phyloP scores from a whole-genome alignment of 2,329 filamentous ascomycete genomes.

The Trichoderma gracile region DNA sequence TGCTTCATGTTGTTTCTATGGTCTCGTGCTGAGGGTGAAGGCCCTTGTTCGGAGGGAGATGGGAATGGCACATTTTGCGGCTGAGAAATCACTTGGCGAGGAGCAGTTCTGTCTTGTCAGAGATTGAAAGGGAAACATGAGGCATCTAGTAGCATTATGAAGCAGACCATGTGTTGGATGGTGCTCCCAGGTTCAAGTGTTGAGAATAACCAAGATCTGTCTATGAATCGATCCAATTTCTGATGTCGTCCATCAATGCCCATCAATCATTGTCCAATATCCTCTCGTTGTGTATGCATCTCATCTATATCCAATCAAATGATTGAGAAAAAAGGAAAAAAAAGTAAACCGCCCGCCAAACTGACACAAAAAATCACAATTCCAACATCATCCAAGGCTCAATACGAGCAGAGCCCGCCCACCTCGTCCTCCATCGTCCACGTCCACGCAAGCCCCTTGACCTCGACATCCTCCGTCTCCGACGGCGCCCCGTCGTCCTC shows the following conservation, averaged over 20 bases:
- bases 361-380: too few relatives aligned
- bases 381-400: neutral
- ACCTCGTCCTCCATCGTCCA: conserved; percentile 87
- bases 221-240: neutral
- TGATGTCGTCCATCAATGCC: too few relatives aligned
- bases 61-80: conserved; percentile 9
- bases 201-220: neutral
- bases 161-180: neutral
- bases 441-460: conserved; percentile 72
- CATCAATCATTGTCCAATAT: neutral
- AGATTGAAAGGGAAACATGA: neutral
- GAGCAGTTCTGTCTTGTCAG: neutral
- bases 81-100: conserved; percentile 2
- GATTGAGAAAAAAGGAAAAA: neutral
- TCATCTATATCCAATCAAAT: neutral
- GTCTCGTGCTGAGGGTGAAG: neutral
- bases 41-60: conserved; percentile 1
- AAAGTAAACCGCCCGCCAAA: neutral
- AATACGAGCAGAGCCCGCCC: conserved; percentile 63
- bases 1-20: neutral
- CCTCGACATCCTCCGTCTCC: conserved; percentile 48
- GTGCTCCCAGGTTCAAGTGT: neutral
- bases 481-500: conserved; percentile 45
- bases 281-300: neutral
- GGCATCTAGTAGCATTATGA: neutral